These are phyloP conservation scores for Phaeosphaeria sp. DNA, from an alignment of 2,329 filamentous ascomycete genomes.

Conservation along the genomic window DNA sequence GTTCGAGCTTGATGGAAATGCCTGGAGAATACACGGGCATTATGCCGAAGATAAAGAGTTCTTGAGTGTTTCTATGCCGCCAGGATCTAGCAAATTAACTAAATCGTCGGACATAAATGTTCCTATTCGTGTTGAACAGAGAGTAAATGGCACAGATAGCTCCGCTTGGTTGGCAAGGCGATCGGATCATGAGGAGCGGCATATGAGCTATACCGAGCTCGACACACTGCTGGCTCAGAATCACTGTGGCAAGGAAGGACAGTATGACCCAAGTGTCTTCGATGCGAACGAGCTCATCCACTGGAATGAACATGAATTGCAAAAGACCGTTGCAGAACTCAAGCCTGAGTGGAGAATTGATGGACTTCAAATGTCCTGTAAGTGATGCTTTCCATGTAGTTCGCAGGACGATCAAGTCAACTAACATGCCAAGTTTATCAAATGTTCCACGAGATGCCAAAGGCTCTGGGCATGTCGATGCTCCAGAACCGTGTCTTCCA, in stretches of 20 bases:
- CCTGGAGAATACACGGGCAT: conserved; percentile 15
- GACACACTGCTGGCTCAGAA: conserved; percentile 63
- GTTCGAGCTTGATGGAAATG: conserved; percentile 21
- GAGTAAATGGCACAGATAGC: conserved; percentile 18
- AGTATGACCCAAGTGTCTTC: conserved; percentile 65
- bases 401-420: neutral
- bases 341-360: conserved; percentile 19
- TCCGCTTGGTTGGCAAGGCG: conserved; percentile 70
- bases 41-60: conserved; percentile 10
- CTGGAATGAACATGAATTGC: conserved; percentile 49
- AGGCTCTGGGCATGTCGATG: conserved; percentile 47
- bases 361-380: conserved; percentile 48
- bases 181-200: conserved; percentile 57
- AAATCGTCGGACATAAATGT: neutral
- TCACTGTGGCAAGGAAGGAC: conserved; percentile 63
- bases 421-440: conserved; percentile 58
- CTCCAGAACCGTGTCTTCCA: conserved; percentile 71
- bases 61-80: conserved; percentile 17
- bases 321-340: conserved; percentile 29
- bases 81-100: neutral
- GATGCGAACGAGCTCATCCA: conserved; percentile 53
- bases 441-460: conserved; percentile 68
- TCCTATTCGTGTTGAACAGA: conserved; percentile 19
- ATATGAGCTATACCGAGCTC: conserved; percentile 68
- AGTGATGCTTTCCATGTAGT: conserved; percentile 17